Base-by-base conservation (phyloP, 148 eudicot species). In the Suaeda aralocaspica region DNA sequence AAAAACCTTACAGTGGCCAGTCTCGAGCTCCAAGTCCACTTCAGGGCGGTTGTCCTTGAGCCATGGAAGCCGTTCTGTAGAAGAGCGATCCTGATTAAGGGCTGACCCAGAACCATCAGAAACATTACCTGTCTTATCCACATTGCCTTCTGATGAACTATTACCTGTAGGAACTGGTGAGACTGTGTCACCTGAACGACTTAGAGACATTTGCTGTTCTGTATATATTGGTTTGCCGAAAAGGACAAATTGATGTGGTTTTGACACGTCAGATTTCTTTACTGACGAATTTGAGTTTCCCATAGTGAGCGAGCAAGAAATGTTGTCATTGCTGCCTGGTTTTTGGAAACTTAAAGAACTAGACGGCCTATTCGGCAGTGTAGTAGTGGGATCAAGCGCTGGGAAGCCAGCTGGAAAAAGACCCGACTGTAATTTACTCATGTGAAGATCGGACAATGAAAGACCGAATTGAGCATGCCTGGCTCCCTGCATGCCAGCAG, bases 401-500 rank as follows among this genome's bases (percentile, higher is more conserved):
- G 82, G 83, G 70, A 79, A 81, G 69, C 81, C 80, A 51, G 82
- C 76, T n/a, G 90, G 80, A 69, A 84, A 85, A 34, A 88, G 74
- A 82, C 84, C 79, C 75, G 83, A 76, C 57, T 78, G 89, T 45
- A 86, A 70, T 64, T 85, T 86, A 71, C 79, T 87, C 74, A 80
- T 67, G 74, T 91, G 91, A 59, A 84, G 76, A 81, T 87, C 86
- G 59, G 96, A 81, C 78, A 87, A 58, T 29, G 92, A 82, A 77
- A 88, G 79, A 82, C 89, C 84, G 72, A 84, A 87, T 72, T 84
- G 95, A 84, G 96, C 82, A 80, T 92, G 98, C 98, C 98, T 92
- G 98, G 98, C 98, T 88, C 96, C 98, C 98, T 92, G 98, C 89
- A 93, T 88, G 95, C 98, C 92, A 87, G 89, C 98, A 92, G 95